A percentile compares a stretch with the other conserved stretches of the same genome.
Evolutionary conservation across 1,284 basidiomycete genomes (phyloP).

Genomic region (Cutaneotrichosporon sp.): DNA sequence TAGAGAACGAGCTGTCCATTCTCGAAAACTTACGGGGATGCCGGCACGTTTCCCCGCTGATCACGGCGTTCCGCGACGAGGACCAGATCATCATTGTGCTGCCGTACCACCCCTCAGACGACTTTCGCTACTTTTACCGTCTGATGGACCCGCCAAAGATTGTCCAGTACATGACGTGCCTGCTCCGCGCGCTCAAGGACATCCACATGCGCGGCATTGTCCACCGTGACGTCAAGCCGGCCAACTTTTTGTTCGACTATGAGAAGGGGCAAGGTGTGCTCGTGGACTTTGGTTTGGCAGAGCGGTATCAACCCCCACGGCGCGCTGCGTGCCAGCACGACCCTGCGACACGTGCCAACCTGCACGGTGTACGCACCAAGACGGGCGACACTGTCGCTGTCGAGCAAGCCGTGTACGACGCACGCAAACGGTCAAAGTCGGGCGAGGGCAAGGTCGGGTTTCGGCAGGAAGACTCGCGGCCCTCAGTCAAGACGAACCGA

Average conservation of each 20-base stretch:
- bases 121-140: conserved; percentile 63
- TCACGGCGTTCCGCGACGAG: conserved; percentile 83
- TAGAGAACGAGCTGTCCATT: conserved; percentile 91
- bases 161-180: conserved; percentile 81
- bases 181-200: conserved; percentile 84
- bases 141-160: conserved; percentile 52
- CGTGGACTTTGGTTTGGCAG: conserved; percentile 93
- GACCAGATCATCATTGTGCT: conserved; percentile 95
- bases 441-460: conserved; percentile 47
- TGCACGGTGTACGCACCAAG: conserved; percentile 57
- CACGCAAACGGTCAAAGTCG: conserved; percentile 53
- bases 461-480: conserved; percentile 51
- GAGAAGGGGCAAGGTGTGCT: conserved; percentile 76
- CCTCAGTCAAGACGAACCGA: conserved; percentile 86
- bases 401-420: conserved; percentile 57
- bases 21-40: conserved; percentile 71
- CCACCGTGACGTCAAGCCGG: conserved; percentile 97
- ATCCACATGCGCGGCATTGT: conserved; percentile 85
- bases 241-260: conserved; percentile 94
- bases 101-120: conserved; percentile 87
- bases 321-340: conserved; percentile 65
- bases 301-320: conserved; percentile 50
- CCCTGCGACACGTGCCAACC: conserved; percentile 55
- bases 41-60: conserved; percentile 81
- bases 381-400: conserved; percentile 37